phyloP scores from a whole-genome alignment of 2,329 filamentous ascomycete genomes.

The Uncinocarpus reesii region DNA sequence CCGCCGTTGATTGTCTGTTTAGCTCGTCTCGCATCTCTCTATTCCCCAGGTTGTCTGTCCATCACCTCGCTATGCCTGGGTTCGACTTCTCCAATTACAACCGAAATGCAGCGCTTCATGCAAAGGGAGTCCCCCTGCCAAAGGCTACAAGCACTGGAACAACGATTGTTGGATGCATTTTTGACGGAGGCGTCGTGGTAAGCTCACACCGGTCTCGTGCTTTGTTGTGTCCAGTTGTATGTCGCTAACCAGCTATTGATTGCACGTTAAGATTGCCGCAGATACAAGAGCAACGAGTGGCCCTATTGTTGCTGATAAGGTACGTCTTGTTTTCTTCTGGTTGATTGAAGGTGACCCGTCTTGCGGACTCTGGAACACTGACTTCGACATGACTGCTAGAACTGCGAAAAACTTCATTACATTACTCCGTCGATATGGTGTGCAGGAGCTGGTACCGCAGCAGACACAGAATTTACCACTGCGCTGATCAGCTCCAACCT shows the following conservation, averaged over 20 bases:
- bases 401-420: constrained; percentile 99
- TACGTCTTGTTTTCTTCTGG: no score
- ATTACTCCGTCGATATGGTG: constrained; percentile 99
- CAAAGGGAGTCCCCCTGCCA: constrained; percentile 83
- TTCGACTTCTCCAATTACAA: constrained; percentile 99
- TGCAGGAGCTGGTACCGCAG: constrained; percentile 91
- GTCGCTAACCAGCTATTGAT: constrained; percentile 18
- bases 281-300: constrained; percentile 96
- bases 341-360: no score
- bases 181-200: constrained; percentile 89
- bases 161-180: constrained; percentile 96
- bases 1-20: not conserved
- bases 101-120: constrained; percentile 92
- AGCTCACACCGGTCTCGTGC: constrained; percentile 29
- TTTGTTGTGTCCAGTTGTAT: constrained; percentile 2
- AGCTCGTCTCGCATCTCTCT: constrained; percentile 10
- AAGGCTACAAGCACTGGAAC: constrained; percentile 98
- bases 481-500: constrained; percentile 97
- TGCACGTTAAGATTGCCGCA: constrained; percentile 67
- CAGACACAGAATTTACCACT: constrained; percentile 98
- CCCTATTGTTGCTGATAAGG: constrained; percentile 97
- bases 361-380: no score
- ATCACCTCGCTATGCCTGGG: constrained; percentile 61
- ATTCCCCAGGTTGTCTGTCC: constrained; percentile 9
- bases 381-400: no score